Evolutionary conservation across 306 rosid genomes (phyloP).

Genomic region (Pterocarpus macrocarpus): DNA sequence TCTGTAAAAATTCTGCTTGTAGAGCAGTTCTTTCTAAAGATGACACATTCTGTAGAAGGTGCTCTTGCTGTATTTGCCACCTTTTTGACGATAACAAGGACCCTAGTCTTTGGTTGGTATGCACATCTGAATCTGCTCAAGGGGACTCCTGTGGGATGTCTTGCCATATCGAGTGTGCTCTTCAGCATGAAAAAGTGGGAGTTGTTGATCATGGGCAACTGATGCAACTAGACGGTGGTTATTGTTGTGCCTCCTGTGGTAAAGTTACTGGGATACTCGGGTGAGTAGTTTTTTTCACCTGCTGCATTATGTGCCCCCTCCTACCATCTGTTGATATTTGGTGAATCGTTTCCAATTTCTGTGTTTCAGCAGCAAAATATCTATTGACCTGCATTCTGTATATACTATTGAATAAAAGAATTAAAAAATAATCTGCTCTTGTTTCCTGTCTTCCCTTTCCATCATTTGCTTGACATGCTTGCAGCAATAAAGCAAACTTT

Average conservation of each 20-base stretch:
- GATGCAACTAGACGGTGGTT: slow-evolving; percentile 99
- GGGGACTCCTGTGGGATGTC: slow-evolving; percentile 94
- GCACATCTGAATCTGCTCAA: slow-evolving; percentile 78
- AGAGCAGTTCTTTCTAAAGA: slow-evolving; percentile 91
- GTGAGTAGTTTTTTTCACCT: slow-evolving; percentile 65
- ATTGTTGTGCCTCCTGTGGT: slow-evolving; percentile 98
- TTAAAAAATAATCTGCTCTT: not conserved
- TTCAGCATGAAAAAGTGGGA: slow-evolving; percentile 88
- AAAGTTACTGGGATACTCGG: slow-evolving; percentile 97
- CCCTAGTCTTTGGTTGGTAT: slow-evolving; percentile 99
- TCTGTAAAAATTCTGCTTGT: slow-evolving; percentile 97
- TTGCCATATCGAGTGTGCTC: slow-evolving; percentile 98
- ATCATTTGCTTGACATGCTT: slow-evolving; percentile 5
- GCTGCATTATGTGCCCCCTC: not conserved
- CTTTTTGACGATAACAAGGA: slow-evolving; percentile 98
- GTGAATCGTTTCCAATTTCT: slow-evolving; percentile 19
- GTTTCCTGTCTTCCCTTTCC: not conserved
- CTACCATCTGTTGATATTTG: slow-evolving; percentile 5
- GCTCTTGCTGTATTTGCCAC: slow-evolving; percentile 99
- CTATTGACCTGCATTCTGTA: not conserved
- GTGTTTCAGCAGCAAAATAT: slow-evolving; percentile 26
- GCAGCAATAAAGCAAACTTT: slow-evolving; percentile 15
- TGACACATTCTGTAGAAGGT: slow-evolving; percentile 96
- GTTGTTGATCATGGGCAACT: slow-evolving; percentile 97
- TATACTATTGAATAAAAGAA: not conserved